phyloP scores from a whole-genome alignment of 1,284 basidiomycete genomes.

The Ceraceosorus guamensis region DNA sequence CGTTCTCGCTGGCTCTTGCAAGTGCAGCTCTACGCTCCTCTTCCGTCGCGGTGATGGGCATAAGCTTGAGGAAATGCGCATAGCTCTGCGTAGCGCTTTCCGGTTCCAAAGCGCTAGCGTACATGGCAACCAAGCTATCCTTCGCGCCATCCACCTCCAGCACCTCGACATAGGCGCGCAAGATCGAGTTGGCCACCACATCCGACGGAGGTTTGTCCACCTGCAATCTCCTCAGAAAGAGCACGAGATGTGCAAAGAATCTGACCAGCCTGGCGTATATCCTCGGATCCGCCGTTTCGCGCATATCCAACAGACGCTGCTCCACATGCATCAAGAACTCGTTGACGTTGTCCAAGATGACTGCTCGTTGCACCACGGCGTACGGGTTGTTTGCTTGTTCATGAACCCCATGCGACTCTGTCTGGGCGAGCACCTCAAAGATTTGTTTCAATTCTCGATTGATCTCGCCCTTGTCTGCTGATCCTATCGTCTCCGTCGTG shows the following conservation, averaged over 20 bases:
- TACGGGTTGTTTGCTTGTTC: conserved; percentile 66
- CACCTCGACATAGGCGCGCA: conserved; percentile 81
- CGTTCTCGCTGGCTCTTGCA: conserved; percentile 70
- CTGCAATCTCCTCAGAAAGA: conserved; percentile 77
- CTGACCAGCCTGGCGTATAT: conserved; percentile 55
- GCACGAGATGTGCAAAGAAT: conserved; percentile 91
- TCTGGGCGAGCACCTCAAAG: conserved; percentile 39
- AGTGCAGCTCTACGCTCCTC: conserved; percentile 67
- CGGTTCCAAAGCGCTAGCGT: conserved; percentile 81
- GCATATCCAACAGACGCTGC: conserved; percentile 32
- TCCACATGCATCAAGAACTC: conserved; percentile 36
- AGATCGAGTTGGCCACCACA: conserved; percentile 66
- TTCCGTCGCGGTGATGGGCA: conserved; percentile 64
- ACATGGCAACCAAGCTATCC: conserved; percentile 81
- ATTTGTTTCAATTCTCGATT: conserved; percentile 19
- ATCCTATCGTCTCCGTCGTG: neutral
- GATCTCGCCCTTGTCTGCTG: conserved; percentile 1
- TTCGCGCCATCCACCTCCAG: conserved; percentile 64
- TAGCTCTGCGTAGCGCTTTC: conserved; percentile 82
- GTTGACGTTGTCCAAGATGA: conserved; percentile 70
- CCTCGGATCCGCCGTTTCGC: conserved; percentile 17
- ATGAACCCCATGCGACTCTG: conserved; percentile 27
- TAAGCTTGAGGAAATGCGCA: conserved; percentile 72
- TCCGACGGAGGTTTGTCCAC: conserved; percentile 33
- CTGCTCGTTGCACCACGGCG: conserved; percentile 73